Base-by-base conservation (phyloP, 108 stramenopile species). In the Stephanodiscus minutulus region DNA sequence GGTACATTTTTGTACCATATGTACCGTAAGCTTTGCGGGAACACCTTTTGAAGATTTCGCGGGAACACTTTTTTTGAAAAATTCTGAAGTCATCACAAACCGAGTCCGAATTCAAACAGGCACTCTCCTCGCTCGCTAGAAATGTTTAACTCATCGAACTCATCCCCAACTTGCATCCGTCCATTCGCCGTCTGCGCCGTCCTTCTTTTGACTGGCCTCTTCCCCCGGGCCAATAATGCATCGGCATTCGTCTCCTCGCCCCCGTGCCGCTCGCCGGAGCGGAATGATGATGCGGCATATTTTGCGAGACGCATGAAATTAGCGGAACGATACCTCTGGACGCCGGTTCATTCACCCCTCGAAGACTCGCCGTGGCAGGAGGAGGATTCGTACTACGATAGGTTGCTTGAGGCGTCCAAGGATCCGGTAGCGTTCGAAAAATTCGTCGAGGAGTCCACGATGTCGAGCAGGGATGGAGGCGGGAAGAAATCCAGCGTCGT, bases 351-450 rank as follows among this genome's bases (percentile, higher is more conserved):
- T 17, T 78, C 77, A 0, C 77, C 77, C 7, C 64, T 78, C 10
- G 70, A 78, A 54, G 77, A 79, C 49, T 70, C 71, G 44, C 77
- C 77, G 7, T 79, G 77, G 77, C 52, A 61, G 54, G 60, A 61
- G 27, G 77, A 79, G 35, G 59, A 66, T 7, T 72, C 70, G 7
- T 79, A 79, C 15, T 79, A 70, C 70, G 77, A 79, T 53, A 50
- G 47, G 36, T 24, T 79, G 21, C 70, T 67, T 13, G 24, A 39
- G 33, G 77, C 77, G 17, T 72, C 77, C 11, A 71, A 68, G 49
- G 77, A 72, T 49, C 77, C 77, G 11, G 53, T 53, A 22, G 43
- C 65, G 20, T 79, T 72, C 35, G 77, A 79, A 68, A 72, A 72
- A 43, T 79, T 79, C 36, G 61, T 79, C 44, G 70, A 72, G 33